Evolutionary conservation across 805 yeast species (phyloP).

Genomic region (Pichia thaimueangensis): DNA sequence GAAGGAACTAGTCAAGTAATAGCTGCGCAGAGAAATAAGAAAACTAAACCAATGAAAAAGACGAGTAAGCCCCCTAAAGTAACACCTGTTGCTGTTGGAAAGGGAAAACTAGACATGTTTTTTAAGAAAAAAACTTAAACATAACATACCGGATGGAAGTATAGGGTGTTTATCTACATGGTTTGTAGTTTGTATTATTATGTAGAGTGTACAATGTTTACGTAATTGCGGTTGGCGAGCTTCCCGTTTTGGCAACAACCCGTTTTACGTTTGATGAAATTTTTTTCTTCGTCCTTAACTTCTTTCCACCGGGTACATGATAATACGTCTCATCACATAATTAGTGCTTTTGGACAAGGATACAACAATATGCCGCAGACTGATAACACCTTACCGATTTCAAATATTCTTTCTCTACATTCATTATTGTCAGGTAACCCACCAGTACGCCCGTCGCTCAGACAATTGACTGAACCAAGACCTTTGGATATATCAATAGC

Average conservation of each 20-base stretch:
- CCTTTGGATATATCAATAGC: constrained; percentile 34
- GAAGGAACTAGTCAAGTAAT: constrained; percentile 18
- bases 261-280: not conserved
- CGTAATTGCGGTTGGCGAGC: too few relatives aligned
- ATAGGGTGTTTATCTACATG: too few relatives aligned
- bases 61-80: constrained; percentile 14
- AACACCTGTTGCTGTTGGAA: constrained; percentile 36
- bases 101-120: constrained; percentile 65
- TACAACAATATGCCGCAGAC: constrained; percentile 10
- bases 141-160: too few relatives aligned
- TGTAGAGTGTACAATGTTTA: too few relatives aligned
- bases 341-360: too few relatives aligned
- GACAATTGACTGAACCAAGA: constrained; percentile 12
- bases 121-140: constrained; percentile 36
- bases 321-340: not conserved
- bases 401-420: constrained; percentile 11
- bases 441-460: constrained; percentile 12
- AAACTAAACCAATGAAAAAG: constrained; percentile 17
- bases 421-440: constrained; percentile 10
- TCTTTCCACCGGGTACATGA: not conserved
- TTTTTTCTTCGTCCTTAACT: not conserved
- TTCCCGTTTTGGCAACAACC: not conserved
- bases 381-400: constrained; percentile 11
- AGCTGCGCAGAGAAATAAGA: constrained; percentile 13
- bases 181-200: not conserved